Conservation (phyloP, 352 stramenopile species). For the Phytophthora tentaculata region DNA sequence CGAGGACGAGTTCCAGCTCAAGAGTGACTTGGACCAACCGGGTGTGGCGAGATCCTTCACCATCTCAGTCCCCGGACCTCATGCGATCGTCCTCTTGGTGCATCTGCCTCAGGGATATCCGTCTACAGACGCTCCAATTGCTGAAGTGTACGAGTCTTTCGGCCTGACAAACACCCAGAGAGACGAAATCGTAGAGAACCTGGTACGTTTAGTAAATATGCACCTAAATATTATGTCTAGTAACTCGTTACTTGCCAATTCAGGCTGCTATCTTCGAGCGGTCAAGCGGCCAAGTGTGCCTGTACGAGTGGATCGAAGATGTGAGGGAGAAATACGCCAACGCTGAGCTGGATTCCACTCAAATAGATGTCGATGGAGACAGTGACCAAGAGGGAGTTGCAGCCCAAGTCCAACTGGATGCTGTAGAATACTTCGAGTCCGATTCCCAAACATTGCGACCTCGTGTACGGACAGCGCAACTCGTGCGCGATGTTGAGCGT, state of each 20-base stretch:
- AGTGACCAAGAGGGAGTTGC: conserved; percentile 22
- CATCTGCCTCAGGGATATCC: conserved; percentile 80
- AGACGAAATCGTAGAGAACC: conserved; percentile 63
- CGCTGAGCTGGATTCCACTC: conserved; percentile 40
- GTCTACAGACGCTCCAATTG: conserved; percentile 68
- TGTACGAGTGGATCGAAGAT: conserved; percentile 89
- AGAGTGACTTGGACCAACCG: conserved; percentile 50
- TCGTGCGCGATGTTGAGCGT: conserved; percentile 60
- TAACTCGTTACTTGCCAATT: not conserved
- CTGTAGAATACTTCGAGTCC: conserved; percentile 51
- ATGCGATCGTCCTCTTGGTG: conserved; percentile 73
- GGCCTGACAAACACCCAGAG: conserved; percentile 75
- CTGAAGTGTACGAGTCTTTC: conserved; percentile 84
- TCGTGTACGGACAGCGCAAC: conserved; percentile 65
- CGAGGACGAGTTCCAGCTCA: conserved; percentile 67
- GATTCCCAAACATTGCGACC: conserved; percentile 68
- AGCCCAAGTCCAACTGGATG: conserved; percentile 15
- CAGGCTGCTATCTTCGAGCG: conserved; percentile 71
- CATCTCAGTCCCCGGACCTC: conserved; percentile 60
- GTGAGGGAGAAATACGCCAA: conserved; percentile 76
- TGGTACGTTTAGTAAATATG: conserved; percentile 41
- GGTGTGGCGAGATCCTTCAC: conserved; percentile 61
- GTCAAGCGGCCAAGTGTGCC: conserved; percentile 79
- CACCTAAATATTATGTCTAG: not conserved
- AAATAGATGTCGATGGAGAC: conserved; percentile 14